A percentile compares a stretch with the other conserved stretches of the same genome.
phyloP scores from a whole-genome alignment of 2,329 filamentous ascomycete genomes.

The Triangularia setosa region DNA sequence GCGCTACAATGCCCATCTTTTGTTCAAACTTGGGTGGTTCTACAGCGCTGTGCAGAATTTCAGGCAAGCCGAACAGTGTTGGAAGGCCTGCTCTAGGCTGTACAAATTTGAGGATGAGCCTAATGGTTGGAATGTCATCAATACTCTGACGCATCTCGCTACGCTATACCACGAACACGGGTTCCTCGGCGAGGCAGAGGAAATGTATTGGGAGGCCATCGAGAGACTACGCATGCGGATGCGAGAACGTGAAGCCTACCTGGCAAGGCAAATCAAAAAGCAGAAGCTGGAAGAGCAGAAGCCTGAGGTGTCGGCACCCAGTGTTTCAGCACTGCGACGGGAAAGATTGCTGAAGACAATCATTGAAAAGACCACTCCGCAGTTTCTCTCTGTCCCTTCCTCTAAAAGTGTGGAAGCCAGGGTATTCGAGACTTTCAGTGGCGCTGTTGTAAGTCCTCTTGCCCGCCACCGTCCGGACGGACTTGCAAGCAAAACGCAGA shows the following conservation, averaged over 20 bases:
- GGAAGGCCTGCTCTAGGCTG: not conserved
- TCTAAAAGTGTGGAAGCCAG: not conserved
- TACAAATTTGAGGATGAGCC: not conserved
- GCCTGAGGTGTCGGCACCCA: too few relatives aligned
- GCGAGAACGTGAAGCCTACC: not conserved
- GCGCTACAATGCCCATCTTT: not conserved
- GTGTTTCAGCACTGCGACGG: not conserved
- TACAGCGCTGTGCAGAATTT: not conserved
- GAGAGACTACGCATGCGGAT: not conserved
- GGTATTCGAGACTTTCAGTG: not conserved
- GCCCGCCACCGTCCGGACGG: not conserved
- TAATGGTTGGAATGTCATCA: not conserved
- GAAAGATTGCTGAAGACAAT: not conserved
- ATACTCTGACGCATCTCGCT: not conserved
- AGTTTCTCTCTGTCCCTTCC: not conserved
- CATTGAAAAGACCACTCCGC: not conserved
- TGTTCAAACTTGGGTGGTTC: constrained; percentile 2
- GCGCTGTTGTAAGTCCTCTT: not conserved
- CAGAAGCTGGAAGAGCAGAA: not conserved
- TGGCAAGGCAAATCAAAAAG: not conserved
- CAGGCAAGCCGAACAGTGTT: not conserved
- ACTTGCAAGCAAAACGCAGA: not conserved
- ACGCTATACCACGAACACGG: constrained; percentile 11
- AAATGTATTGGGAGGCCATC: not conserved
- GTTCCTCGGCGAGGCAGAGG: constrained; percentile 10